These are phyloP conservation scores for Gilbertella persicaria DNA, from an alignment of 371 early-diverging fungal species.

Conservation along the genomic window DNA sequence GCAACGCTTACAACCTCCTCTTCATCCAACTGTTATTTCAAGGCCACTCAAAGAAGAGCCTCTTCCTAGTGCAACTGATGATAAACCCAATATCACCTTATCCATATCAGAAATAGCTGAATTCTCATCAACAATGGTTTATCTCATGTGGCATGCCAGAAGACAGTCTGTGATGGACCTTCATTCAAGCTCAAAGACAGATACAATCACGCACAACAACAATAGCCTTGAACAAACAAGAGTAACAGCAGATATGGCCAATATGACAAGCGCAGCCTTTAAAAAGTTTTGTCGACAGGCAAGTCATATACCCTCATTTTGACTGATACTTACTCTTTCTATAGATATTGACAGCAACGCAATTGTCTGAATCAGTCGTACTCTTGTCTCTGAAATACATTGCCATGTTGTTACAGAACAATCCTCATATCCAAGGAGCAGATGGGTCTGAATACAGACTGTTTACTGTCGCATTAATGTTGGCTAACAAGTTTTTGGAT, in stretches of 20 bases:
- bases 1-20: constrained; percentile 5
- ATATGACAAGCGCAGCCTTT: constrained; percentile 50
- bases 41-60: constrained; percentile 16
- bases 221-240: constrained; percentile 18
- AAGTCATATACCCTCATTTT: no score
- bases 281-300: constrained; percentile 59
- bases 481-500: constrained; percentile 69
- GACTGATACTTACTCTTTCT: no score
- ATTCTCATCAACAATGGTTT: constrained; percentile 64
- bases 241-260: constrained; percentile 33
- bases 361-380: constrained; percentile 65
- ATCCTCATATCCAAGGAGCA: constrained; percentile 64
- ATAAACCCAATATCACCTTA: constrained; percentile 23
- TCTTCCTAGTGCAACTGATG: constrained; percentile 34
- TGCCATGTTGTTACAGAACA: constrained; percentile 60
- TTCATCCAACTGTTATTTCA: not conserved
- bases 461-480: constrained; percentile 79
- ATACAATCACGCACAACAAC: not conserved
- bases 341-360: constrained; percentile 60
- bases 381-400: constrained; percentile 64
- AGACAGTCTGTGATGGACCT: constrained; percentile 40
- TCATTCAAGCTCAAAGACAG: constrained; percentile 25
- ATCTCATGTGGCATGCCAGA: constrained; percentile 62
- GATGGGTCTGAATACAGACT: constrained; percentile 78
- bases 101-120: constrained; percentile 52